A percentile compares a stretch with the other conserved stretches of the same genome.
Evolutionary conservation across 257 asterid genomes (phyloP).

Genomic region (Verbena officinalis): DNA sequence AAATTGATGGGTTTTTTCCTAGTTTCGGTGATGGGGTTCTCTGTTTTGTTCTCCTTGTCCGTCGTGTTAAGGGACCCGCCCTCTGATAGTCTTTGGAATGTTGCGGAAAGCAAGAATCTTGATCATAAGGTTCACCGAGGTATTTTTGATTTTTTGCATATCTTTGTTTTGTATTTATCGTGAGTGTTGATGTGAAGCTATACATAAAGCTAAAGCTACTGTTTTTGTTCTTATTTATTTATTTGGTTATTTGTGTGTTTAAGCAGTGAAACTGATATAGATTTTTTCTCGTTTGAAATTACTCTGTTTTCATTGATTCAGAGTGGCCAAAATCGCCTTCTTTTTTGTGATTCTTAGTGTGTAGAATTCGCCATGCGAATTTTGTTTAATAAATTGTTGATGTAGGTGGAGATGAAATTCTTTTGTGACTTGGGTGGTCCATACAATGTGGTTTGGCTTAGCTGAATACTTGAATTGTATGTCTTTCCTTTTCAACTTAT

Average conservation of each 20-base stretch:
- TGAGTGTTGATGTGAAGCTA: neutral
- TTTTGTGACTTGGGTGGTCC: conserved; percentile 8
- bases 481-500: conserved; percentile 4
- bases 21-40: conserved; percentile 49
- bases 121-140: conserved; percentile 51
- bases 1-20: conserved; percentile 48
- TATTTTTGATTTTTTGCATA: conserved; percentile 14
- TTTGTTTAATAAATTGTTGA: conserved; percentile 8
- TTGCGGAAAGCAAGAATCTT: conserved; percentile 45
- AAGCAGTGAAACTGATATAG: conserved; percentile 19
- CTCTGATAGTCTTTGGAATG: conserved; percentile 48
- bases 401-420: neutral
- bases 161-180: neutral
- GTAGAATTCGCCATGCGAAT: conserved; percentile 8
- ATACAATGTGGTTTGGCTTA: conserved; percentile 1
- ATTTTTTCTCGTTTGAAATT: conserved; percentile 8
- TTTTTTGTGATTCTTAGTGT: conserved; percentile 5
- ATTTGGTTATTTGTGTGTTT: neutral
- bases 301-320: neutral
- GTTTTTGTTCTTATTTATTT: neutral
- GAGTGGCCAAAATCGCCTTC: neutral
- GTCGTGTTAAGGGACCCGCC: conserved; percentile 50
- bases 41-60: conserved; percentile 53
- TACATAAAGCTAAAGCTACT: neutral
- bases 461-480: neutral